Percentiles rank a stretch among this genome's conserved stretches.
phyloP scores from a whole-genome alignment of 163 green algal species.

The Trebouxiophyceae sp. region DNA sequence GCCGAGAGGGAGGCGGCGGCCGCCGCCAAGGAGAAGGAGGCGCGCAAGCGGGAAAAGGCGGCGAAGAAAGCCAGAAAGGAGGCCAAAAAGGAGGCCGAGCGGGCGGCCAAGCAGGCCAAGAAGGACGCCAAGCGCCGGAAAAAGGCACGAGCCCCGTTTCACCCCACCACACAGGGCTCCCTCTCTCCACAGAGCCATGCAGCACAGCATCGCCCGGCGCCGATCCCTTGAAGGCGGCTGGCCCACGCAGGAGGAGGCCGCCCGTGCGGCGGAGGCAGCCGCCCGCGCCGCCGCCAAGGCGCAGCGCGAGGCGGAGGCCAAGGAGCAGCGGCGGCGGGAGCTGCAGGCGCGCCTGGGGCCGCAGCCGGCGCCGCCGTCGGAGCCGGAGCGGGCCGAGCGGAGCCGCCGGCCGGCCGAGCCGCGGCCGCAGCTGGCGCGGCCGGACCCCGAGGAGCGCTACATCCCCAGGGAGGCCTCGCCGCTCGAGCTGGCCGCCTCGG shows the following conservation, averaged over 20 bases:
- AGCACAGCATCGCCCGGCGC: too few relatives aligned
- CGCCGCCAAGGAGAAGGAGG: conserved; percentile 8
- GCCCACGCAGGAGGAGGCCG: too few relatives aligned
- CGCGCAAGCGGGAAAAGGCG: conserved; percentile 20
- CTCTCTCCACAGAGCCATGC: too few relatives aligned
- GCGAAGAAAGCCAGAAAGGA: conserved; percentile 22
- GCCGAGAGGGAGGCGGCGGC: conserved; percentile 34
- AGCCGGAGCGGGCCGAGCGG: neutral
- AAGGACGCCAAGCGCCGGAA: conserved; percentile 6
- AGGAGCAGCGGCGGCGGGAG: neutral
- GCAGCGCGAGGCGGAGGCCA: neutral
- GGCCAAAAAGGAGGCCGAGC: conserved; percentile 28
- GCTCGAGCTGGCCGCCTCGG: too few relatives aligned
- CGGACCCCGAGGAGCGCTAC: too few relatives aligned
- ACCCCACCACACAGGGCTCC: too few relatives aligned
- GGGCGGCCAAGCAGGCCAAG: conserved; percentile 22
- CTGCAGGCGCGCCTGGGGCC: neutral
- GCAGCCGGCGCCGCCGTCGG: neutral
- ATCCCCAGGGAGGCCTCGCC: too few relatives aligned
- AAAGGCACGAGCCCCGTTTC: neutral
- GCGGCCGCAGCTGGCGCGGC: too few relatives aligned
- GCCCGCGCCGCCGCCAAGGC: neutral
- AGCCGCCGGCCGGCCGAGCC: too few relatives aligned
- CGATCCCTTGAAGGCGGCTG: too few relatives aligned
- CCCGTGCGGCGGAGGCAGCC: neutral